Base-by-base conservation (phyloP, 176 grass and related monocot genomes). In the Zoysia japonica region DNA sequence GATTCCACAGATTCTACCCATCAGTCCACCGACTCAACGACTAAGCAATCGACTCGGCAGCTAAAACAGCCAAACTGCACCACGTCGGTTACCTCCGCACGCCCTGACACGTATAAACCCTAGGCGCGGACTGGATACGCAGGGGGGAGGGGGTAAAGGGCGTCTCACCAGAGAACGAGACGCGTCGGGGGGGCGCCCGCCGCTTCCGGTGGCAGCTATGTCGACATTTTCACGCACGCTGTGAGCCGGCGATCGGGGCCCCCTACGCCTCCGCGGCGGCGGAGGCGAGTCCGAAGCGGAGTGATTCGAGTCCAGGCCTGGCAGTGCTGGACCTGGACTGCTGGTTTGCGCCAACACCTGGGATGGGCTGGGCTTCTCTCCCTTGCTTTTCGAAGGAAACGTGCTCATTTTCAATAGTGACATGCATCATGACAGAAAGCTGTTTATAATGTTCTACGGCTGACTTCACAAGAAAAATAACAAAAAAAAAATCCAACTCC, bases 101-200 rank as follows among this genome's bases (percentile, higher is more conserved):
- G 46, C 84, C 46, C 43, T 37, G 28, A 36, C 77, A 9, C 42
- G 4, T 1, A 52, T 59, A 14, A 84, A 75, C 68, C 75, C 76
- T 84, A 63, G 63, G 45, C 5, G 55, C 28, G 0, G 28, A 28
- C 28, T 28, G 28, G 28, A 28, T 28, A 28, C 28, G 28, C 28
- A 28, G 28, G 28, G 28, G 28, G 28, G 28, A 28, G 28, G 28
- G 28, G 28, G 28, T 28, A 28, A 28, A 11, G 54, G 49, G 75
- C 38, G 45, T 53, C 61, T 73, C 53, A 75, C 72, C 15, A 1
- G 40, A 6, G 16, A 28, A 48, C 65, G 12, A 41, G 55, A 48
- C 2, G 77, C 5, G 41, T 53, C 11, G 15, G 47, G 28, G 28
- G 54, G 28, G 11, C 37, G 52, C 13, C 61, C 54, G 52, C 47